Conservation (phyloP, 495 filamentous ascomycete species). For the Penicillium lagena region DNA sequence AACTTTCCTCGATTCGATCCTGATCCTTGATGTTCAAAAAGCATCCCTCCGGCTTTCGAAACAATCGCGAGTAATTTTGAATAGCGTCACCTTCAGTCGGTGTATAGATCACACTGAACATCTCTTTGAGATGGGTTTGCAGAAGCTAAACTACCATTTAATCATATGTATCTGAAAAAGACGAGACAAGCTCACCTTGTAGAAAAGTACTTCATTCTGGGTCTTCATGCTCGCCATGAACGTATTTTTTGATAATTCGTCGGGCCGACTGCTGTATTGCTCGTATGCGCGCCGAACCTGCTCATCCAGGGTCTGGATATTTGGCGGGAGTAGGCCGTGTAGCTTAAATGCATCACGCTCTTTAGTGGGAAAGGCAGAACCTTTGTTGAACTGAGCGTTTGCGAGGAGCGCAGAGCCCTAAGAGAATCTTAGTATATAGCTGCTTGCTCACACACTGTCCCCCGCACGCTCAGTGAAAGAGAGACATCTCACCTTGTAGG, state of each 20-base stretch:
- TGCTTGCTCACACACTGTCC: background rate
- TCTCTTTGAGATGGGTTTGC: slow-evolving; percentile 67
- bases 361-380: slow-evolving; percentile 63
- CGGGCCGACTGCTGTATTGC: slow-evolving; percentile 57
- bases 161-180: background rate
- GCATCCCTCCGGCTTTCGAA: slow-evolving; percentile 69
- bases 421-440: background rate
- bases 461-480: too few relatives aligned
- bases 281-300: slow-evolving; percentile 74
- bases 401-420: slow-evolving; percentile 59
- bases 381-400: slow-evolving; percentile 75
- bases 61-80: slow-evolving; percentile 73
- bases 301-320: slow-evolving; percentile 72
- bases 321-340: slow-evolving; percentile 62
- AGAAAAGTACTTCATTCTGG: slow-evolving; percentile 60
- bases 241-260: slow-evolving; percentile 71
- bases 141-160: slow-evolving; percentile 41
- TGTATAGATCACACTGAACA: slow-evolving; percentile 86
- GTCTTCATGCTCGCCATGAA: slow-evolving; percentile 76
- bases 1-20: slow-evolving; percentile 52
- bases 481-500: slow-evolving; percentile 19
- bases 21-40: slow-evolving; percentile 48
- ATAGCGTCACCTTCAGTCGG: slow-evolving; percentile 92
- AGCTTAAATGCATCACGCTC: slow-evolving; percentile 67
- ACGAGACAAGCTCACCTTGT: slow-evolving; percentile 8